These are phyloP conservation scores for Fagopyrum tataricum DNA, from an alignment of 148 eudicot genomes.

Conservation along the genomic window DNA sequence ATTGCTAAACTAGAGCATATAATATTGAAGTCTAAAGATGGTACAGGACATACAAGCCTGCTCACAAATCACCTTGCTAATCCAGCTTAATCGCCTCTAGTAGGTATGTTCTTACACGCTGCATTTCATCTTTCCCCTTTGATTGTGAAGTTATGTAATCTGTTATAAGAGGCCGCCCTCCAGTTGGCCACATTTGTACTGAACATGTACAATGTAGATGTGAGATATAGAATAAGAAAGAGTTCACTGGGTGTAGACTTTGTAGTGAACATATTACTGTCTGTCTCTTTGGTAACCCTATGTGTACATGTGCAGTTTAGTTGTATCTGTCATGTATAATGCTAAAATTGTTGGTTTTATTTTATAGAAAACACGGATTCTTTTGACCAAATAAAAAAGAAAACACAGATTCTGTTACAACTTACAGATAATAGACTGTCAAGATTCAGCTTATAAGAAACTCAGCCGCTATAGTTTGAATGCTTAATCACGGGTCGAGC, in stretches of 20 bases:
- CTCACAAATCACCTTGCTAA: background rate
- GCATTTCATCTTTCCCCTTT: background rate
- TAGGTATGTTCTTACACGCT: background rate
- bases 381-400: background rate
- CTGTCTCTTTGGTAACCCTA: background rate
- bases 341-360: too few species aligned
- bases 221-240: background rate
- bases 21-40: constrained; percentile 68
- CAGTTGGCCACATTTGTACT: background rate
- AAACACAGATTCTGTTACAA: background rate
- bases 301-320: background rate
- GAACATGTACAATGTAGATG: background rate
- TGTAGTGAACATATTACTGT: background rate
- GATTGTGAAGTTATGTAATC: background rate
- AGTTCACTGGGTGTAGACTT: background rate
- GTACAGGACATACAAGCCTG: background rate
- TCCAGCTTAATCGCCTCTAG: background rate
- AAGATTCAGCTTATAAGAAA: background rate
- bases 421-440: background rate
- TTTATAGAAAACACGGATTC: background rate
- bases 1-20: constrained; percentile 61
- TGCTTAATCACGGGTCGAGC: too few species aligned
- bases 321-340: background rate
- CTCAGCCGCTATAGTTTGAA: background rate
- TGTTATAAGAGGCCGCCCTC: background rate